Evolutionary conservation across 108 stramenopile species (phyloP).

Genomic region (Cyclostephanos tholiformis): DNA sequence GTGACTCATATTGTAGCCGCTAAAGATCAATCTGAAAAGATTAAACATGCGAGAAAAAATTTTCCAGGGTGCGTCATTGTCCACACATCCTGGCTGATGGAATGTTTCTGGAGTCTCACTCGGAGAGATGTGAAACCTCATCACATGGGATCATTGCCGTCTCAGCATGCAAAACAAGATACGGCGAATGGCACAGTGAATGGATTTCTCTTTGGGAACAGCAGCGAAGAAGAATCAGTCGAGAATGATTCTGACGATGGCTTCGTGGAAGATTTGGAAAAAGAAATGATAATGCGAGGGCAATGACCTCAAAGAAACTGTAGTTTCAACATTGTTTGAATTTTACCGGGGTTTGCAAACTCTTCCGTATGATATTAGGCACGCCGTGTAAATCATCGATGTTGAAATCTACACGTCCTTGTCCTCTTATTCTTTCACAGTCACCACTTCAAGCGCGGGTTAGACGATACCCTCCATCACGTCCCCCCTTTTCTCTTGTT

Average conservation of each 20-base stretch:
- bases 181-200: constrained; percentile 6
- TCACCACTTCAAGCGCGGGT: too few species aligned
- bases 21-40: constrained; percentile 83
- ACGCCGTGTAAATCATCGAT: background rate
- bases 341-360: background rate
- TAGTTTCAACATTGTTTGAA: background rate
- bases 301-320: background rate
- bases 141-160: constrained; percentile 44
- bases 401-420: background rate
- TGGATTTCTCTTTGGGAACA: constrained; percentile 15
- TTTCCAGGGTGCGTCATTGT: constrained; percentile 74
- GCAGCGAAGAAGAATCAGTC: constrained; percentile 37
- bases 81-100: constrained; percentile 78
- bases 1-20: constrained; percentile 80
- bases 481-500: too few species aligned
- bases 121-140: constrained; percentile 47
- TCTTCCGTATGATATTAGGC: background rate
- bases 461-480: too few species aligned
- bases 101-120: constrained; percentile 79
- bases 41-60: constrained; percentile 56
- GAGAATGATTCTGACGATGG: constrained; percentile 62
- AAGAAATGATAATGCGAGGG: constrained; percentile 46
- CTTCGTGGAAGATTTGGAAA: constrained; percentile 63
- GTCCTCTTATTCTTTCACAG: too few species aligned
- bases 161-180: constrained; percentile 22